Evolutionary conservation across 1,284 basidiomycete species (phyloP).

Genomic region (Puccinia horiana): DNA sequence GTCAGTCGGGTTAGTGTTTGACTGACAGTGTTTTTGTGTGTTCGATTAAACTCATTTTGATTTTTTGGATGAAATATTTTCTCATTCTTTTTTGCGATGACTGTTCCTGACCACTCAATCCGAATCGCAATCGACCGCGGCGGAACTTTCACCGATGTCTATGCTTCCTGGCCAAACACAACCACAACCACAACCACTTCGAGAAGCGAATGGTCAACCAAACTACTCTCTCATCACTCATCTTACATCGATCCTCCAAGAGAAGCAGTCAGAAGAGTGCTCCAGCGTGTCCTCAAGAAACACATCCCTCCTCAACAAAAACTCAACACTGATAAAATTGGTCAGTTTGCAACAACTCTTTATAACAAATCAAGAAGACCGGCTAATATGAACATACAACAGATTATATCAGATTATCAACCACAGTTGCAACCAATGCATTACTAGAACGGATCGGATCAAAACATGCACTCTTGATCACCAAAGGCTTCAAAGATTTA

Average conservation of each 20-base stretch:
- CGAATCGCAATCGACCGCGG: slow-evolving; percentile 58
- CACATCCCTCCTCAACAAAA: slow-evolving; percentile 69
- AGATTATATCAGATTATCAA: slow-evolving; percentile 90
- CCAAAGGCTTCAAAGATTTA: slow-evolving; percentile 82
- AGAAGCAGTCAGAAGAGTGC: slow-evolving; percentile 85
- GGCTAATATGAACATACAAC: slow-evolving; percentile 58
- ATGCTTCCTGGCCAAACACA: slow-evolving; percentile 53
- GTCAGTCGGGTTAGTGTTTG: no score
- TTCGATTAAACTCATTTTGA: no score
- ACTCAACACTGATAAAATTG: slow-evolving; percentile 79
- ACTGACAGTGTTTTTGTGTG: no score
- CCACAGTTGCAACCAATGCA: slow-evolving; percentile 95
- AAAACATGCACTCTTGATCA: slow-evolving; percentile 86
- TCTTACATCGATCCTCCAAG: slow-evolving; percentile 89
- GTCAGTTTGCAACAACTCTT: slow-evolving; percentile 61
- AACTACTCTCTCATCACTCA: slow-evolving; percentile 60
- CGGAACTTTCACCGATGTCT: slow-evolving; percentile 57
- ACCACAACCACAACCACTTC: slow-evolving; percentile 27
- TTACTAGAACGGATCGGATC: slow-evolving; percentile 90
- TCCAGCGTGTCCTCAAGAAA: slow-evolving; percentile 74
- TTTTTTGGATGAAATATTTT: no score
- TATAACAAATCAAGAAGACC: not conserved
- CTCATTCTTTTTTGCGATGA: no score
- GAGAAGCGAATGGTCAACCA: slow-evolving; percentile 58
- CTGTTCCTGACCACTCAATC: slow-evolving; percentile 57